Evolutionary conservation across 108 stramenopile species (phyloP).

Genomic region (Discostella pseudostelligera): DNA sequence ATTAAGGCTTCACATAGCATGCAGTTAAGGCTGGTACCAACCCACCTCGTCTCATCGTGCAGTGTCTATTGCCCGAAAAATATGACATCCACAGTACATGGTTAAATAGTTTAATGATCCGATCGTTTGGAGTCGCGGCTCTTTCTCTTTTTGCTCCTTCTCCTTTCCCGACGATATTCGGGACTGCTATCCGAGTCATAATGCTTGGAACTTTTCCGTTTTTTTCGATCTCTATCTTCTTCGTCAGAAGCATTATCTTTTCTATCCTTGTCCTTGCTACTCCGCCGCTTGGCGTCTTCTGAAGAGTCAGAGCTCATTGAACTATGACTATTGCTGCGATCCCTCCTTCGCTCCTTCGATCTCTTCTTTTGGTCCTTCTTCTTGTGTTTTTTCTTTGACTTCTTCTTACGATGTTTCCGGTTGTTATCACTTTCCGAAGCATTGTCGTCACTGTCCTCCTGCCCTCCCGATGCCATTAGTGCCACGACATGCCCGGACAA

Average conservation of each 20-base stretch:
- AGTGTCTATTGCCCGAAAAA: no score
- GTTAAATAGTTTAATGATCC: no score
- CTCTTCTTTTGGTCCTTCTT: slow-evolving; percentile 35
- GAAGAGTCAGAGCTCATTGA: slow-evolving; percentile 14
- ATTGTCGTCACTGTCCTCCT: slow-evolving; percentile 25
- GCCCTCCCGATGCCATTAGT: slow-evolving; percentile 34
- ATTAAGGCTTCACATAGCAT: no score
- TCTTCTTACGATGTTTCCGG: slow-evolving; percentile 31
- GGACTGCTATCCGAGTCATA: slow-evolving; percentile 16
- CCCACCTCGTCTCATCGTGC: no score
- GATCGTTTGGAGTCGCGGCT: no score
- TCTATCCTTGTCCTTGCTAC: background rate
- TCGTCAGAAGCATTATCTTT: slow-evolving; percentile 6
- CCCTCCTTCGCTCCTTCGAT: slow-evolving; percentile 17
- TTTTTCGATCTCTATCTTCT: background rate
- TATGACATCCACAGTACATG: no score
- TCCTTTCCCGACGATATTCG: no score
- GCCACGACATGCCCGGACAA: slow-evolving; percentile 56
- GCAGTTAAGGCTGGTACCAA: no score
- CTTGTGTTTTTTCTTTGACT: slow-evolving; percentile 29
- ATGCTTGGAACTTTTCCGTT: background rate
- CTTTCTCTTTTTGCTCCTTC: no score
- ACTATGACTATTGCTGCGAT: slow-evolving; percentile 16
- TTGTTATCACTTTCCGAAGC: slow-evolving; percentile 4
- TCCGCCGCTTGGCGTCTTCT: background rate